Conservation (phyloP, 2,329 filamentous ascomycete species). For the Aaosphaeria pasadenensis region DNA sequence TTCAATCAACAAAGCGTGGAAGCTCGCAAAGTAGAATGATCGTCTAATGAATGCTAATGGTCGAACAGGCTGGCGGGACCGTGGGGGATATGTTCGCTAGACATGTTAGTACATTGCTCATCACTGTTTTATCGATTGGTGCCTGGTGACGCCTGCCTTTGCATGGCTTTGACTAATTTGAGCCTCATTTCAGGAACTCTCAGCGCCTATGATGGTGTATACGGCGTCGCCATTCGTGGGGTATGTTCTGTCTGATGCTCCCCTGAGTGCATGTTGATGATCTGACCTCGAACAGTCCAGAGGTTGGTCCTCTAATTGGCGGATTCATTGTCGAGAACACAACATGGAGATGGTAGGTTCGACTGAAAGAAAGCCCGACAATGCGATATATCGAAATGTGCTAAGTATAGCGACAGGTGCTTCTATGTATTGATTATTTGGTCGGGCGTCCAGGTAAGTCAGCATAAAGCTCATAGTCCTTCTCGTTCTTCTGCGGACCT, state of each 20-base stretch:
- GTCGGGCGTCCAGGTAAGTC: constrained; percentile 51
- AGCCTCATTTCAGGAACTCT: constrained; percentile 51
- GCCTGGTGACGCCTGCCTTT: no score
- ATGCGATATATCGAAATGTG: constrained; percentile 33
- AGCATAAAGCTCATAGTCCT: neutral
- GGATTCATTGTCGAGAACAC: constrained; percentile 79
- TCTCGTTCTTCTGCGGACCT: no score
- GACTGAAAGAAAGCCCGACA: no score
- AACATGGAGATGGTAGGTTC: constrained; percentile 53
- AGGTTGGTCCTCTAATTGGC: constrained; percentile 60
- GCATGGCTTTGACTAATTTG: no score
- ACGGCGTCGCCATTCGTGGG: constrained; percentile 52
- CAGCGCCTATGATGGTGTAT: constrained; percentile 79
- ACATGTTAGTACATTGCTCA: constrained; percentile 20
- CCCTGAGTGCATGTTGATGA: neutral
- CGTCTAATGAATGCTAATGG: no score
- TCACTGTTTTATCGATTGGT: no score
- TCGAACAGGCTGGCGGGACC: constrained; percentile 66
- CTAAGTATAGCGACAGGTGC: constrained; percentile 23
- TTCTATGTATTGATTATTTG: constrained; percentile 82
- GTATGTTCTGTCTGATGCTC: constrained; percentile 7
- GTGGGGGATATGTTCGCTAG: constrained; percentile 63
- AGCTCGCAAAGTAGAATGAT: no score
- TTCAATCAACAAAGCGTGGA: neutral
- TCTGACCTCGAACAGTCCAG: constrained; percentile 41